Evolutionary conservation across 2,329 filamentous ascomycete genomes (phyloP), one percentile per base, ranked within the genome.

Genomic region (Fusarium sublunatum): DNA sequence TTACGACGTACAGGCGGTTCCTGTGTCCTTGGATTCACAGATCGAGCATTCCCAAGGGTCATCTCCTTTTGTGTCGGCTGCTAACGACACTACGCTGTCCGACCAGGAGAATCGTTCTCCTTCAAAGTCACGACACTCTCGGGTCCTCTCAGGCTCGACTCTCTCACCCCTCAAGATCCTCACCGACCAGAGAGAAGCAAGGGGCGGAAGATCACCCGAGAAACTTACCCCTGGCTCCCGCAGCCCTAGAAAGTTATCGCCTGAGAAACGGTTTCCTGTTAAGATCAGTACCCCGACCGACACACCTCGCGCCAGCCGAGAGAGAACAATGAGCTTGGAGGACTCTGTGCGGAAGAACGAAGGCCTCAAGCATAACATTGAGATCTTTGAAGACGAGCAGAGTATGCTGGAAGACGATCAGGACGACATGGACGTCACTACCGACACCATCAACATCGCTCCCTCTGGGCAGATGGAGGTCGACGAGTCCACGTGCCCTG

Each of bases 191-290:
- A 68, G 62, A 54, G 64, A 60, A n/a, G 60, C 61, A n/a, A 61
- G 58, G 19, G 68, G 65, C 42, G 57, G 63, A 34, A 68, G 64
- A 36, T 41, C 61, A 58, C 53, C 55, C 34, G 47, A 70, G 52
- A 54, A 54, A 66, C 40, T 72, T 67, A 70, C 72, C 48, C 70
- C 72, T 12, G 65, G 74, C 41, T 69, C 74, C 8, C 76, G 77
- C 39, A 84, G 79, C 65, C 81, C 83, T 26, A 75, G 81, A 53
- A 83, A 80, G 61, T 62, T 79, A 40, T 82, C 72, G 36, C 83
- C 84, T 13, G 83, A 84, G 61, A 86, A 83, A 73, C 79, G 86
- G 53, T 89, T 88, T 68, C 86, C 86, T 51, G 81, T 89, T 67
- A 86, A 83, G 73, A 77, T 87, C 69, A 83, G 78, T 75, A 69